Evolutionary conservation across 768 basidiomycete genomes (phyloP).

Genomic region (Mrakia gelida): DNA sequence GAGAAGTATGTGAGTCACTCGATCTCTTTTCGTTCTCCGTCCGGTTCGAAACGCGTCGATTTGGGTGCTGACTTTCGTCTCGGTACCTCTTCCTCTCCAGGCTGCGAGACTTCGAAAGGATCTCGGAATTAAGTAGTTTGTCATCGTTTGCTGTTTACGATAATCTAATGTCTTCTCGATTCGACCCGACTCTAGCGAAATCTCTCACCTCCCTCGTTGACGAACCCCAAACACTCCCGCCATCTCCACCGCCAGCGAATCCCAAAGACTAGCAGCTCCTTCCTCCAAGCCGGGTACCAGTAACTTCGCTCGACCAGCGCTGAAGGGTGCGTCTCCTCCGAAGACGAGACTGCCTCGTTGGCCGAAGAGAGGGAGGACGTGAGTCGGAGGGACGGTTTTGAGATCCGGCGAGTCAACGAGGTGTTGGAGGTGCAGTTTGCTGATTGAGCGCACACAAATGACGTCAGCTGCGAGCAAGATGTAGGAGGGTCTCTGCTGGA

Average conservation of each 20-base stretch:
- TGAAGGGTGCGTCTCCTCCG: neutral
- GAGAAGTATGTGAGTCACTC: neutral
- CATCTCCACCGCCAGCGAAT: neutral
- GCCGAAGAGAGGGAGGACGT: neutral
- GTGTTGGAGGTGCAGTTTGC: neutral
- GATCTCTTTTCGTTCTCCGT: neutral
- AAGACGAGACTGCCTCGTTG: neutral
- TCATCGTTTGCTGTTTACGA: neutral
- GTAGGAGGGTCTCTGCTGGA: neutral
- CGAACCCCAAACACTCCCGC: neutral
- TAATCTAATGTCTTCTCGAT: neutral
- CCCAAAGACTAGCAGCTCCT: neutral
- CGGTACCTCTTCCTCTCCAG: neutral
- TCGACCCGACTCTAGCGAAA: neutral
- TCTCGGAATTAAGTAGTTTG: neutral
- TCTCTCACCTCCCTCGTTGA: neutral
- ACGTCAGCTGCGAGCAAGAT: neutral
- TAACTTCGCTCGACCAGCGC: neutral
- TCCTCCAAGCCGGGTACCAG: neutral
- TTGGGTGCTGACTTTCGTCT: neutral
- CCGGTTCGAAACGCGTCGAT: neutral
- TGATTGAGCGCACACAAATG: too few relatives aligned
- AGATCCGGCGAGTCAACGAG: neutral
- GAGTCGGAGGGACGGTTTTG: neutral
- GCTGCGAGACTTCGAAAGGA: slow-evolving; percentile 5